These are phyloP conservation scores for Lasiodiplodia hormozganensis DNA, from an alignment of 2,329 filamentous ascomycete genomes.

Conservation along the genomic window DNA sequence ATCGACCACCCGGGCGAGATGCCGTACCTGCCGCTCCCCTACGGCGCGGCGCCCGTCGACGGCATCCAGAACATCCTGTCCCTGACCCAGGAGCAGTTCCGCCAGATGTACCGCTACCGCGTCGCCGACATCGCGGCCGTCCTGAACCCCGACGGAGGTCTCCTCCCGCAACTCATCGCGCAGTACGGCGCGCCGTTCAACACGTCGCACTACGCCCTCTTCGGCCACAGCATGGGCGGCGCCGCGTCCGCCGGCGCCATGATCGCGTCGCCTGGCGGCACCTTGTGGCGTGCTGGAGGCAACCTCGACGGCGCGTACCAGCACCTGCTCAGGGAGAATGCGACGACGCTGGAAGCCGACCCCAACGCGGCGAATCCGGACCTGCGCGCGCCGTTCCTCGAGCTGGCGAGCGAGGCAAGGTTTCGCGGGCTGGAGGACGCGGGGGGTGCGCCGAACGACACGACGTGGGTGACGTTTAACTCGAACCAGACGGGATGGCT, in stretches of 20 bases:
- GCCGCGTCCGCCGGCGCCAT: slow-evolving; percentile 29
- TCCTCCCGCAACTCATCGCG: slow-evolving; percentile 1
- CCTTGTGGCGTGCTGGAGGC: slow-evolving; percentile 32
- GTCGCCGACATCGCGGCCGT: slow-evolving; percentile 3
- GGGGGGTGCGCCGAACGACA: slow-evolving; percentile 16
- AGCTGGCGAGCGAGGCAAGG: slow-evolving; percentile 34
- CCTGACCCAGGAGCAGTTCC: slow-evolving; percentile 29
- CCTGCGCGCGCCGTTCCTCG: slow-evolving; percentile 34
- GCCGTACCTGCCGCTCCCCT: slow-evolving; percentile 21
- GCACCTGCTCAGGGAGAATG: background rate
- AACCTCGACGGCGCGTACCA: slow-evolving; percentile 35
- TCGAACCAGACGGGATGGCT: slow-evolving; percentile 37
- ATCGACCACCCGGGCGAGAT: slow-evolving; percentile 24
- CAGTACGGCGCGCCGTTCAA: slow-evolving; percentile 17
- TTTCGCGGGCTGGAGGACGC: slow-evolving; percentile 12
- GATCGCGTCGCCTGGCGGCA: slow-evolving; percentile 29
- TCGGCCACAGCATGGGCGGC: slow-evolving; percentile 20
- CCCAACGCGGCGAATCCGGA: slow-evolving; percentile 17
- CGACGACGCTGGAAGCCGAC: slow-evolving; percentile 31
- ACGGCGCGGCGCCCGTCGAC: background rate
- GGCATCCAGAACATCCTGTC: slow-evolving; percentile 15
- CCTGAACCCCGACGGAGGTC: slow-evolving; percentile 27
- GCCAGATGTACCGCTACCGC: background rate
- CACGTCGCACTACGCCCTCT: slow-evolving; percentile 4
- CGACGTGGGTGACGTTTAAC: slow-evolving; percentile 35